Conservation (phyloP, 805 yeast species). For the Kuraishia capsulata region DNA sequence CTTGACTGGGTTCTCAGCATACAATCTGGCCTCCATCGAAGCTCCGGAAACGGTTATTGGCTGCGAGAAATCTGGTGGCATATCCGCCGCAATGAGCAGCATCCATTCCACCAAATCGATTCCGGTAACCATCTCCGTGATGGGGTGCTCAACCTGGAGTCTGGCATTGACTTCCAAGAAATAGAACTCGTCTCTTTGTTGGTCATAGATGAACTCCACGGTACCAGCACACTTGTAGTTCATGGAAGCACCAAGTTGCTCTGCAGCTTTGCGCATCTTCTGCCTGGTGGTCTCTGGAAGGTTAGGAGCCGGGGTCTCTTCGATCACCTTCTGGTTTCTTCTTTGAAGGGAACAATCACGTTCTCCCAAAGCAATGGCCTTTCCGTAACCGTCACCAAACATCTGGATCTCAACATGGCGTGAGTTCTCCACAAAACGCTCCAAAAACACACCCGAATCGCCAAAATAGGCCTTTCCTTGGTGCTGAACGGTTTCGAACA, state of each 20-base stretch:
- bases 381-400: constrained; percentile 92
- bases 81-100: constrained; percentile 85
- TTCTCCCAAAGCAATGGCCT: constrained; percentile 91
- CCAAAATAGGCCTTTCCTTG: constrained; percentile 92
- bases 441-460: constrained; percentile 91
- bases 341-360: constrained; percentile 97
- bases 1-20: constrained; percentile 95
- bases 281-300: constrained; percentile 72
- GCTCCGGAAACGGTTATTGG: constrained; percentile 67
- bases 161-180: constrained; percentile 95
- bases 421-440: constrained; percentile 89
- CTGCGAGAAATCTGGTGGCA: constrained; percentile 68
- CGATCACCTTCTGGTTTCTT: constrained; percentile 92
- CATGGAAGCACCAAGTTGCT: constrained; percentile 70
- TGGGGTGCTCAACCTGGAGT: constrained; percentile 95
- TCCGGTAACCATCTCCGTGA: constrained; percentile 93
- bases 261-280: constrained; percentile 76
- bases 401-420: constrained; percentile 96
- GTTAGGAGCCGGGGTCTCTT: constrained; percentile 97
- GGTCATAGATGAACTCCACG: constrained; percentile 90
- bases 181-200: constrained; percentile 78
- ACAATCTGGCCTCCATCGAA: constrained; percentile 92
- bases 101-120: constrained; percentile 96
- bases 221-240: constrained; percentile 97
- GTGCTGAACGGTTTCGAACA: constrained; percentile 85